Conservation (phyloP, 2,329 filamentous ascomycete genomes). For the Epichloe brachyelytri region DNA sequence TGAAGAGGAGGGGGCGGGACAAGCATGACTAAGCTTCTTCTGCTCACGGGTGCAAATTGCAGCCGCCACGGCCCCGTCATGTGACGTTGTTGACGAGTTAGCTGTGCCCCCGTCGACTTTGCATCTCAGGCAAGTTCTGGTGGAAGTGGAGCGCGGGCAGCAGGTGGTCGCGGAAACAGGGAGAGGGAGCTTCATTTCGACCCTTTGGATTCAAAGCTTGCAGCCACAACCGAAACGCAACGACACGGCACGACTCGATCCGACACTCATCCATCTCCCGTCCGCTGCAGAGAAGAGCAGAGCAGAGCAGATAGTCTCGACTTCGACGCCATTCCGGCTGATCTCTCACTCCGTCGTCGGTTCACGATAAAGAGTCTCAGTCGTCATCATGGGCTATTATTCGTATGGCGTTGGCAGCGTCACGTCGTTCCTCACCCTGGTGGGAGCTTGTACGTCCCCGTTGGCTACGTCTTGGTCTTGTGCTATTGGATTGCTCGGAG, state of each 20-base stretch:
- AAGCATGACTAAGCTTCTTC: background rate
- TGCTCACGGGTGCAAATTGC: background rate
- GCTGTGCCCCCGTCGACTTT: background rate
- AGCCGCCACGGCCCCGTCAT: conserved; percentile 15
- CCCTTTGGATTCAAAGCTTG: background rate
- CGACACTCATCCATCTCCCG: background rate
- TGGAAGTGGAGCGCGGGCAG: background rate
- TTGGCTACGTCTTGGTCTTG: no score
- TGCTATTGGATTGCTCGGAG: background rate
- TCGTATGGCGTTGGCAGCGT: conserved; percentile 57
- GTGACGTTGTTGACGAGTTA: conserved; percentile 21
- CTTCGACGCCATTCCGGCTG: background rate
- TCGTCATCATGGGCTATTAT: conserved; percentile 54
- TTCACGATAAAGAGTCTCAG: background rate
- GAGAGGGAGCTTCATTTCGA: background rate
- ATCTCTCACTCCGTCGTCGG: background rate
- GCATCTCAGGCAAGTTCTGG: background rate
- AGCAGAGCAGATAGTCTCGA: background rate
- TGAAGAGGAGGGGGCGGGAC: background rate
- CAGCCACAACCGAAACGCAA: background rate
- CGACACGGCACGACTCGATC: background rate
- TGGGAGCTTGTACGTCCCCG: conserved; percentile 59
- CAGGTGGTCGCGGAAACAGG: background rate
- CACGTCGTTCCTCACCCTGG: conserved; percentile 54
- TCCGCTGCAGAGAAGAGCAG: background rate